These are phyloP conservation scores for Xylaria sp. DNA, from an alignment of 2,329 filamentous ascomycete genomes.

Conservation along the genomic window DNA sequence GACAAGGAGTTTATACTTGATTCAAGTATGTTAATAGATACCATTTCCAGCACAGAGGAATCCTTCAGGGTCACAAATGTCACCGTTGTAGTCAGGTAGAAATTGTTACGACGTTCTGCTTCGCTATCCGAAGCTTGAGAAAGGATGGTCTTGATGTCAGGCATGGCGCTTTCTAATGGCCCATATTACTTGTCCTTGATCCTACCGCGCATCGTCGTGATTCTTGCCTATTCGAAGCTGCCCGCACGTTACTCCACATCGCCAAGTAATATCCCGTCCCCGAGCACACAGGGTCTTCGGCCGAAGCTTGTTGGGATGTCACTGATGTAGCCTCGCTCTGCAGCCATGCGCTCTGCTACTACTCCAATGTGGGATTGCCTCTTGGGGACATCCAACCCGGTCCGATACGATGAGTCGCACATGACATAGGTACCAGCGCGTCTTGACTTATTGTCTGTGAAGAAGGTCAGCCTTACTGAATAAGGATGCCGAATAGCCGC, in stretches of 20 bases:
- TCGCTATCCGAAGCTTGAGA: constrained; percentile 10
- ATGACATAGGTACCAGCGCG: constrained; percentile 10
- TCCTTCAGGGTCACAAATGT: constrained; percentile 6
- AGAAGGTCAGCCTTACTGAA: constrained; percentile 12
- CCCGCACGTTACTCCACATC: neutral
- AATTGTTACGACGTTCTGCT: constrained; percentile 6
- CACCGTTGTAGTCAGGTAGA: constrained; percentile 13
- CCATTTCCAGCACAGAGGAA: too few species aligned
- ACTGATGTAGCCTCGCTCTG: constrained; percentile 14
- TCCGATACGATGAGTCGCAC: constrained; percentile 17
- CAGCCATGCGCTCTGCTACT: constrained; percentile 6
- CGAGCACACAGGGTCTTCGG: neutral
- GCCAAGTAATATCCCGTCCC: neutral
- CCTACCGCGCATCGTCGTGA: constrained; percentile 6
- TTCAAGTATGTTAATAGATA: constrained; percentile 2
- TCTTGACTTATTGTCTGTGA: neutral
- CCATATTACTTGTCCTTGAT: neutral
- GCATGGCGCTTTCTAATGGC: neutral
- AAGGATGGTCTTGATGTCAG: constrained; percentile 1
- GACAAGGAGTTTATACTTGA: constrained; percentile 15
- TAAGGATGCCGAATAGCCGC: constrained; percentile 15
- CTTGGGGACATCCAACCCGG: neutral
- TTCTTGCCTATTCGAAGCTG: constrained; percentile 5
- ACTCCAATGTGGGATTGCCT: constrained; percentile 11
- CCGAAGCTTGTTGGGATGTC: constrained; percentile 5